phyloP scores from a whole-genome alignment of 352 stramenopile genomes.

The Pythium vanterpoolii region DNA sequence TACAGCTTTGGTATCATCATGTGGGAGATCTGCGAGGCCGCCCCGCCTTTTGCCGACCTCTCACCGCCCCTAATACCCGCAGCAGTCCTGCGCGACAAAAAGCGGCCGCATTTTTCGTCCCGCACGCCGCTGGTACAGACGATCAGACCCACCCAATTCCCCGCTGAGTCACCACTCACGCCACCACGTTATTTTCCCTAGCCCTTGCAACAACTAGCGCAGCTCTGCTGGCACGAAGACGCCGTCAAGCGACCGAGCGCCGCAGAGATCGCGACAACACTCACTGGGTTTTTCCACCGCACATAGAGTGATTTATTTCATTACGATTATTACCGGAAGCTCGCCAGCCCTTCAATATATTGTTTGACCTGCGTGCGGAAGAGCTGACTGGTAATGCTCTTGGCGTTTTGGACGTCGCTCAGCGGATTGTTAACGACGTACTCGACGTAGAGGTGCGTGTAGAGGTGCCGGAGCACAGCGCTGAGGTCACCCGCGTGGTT shows the following conservation, averaged over 20 bases:
- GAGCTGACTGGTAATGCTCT: slow-evolving; percentile 74
- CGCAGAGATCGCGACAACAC: slow-evolving; percentile 33
- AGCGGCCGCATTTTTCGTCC: slow-evolving; percentile 51
- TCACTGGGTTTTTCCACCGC: slow-evolving; percentile 47
- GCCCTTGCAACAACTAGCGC: slow-evolving; percentile 60
- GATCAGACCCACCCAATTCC: neutral
- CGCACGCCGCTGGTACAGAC: slow-evolving; percentile 33
- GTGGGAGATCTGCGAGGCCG: slow-evolving; percentile 75
- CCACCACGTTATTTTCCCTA: slow-evolving; percentile 11
- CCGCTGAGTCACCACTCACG: neutral
- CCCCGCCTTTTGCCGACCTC: slow-evolving; percentile 60
- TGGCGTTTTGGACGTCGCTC: slow-evolving; percentile 67
- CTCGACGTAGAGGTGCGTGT: slow-evolving; percentile 88
- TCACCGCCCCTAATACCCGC: slow-evolving; percentile 52
- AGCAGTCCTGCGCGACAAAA: slow-evolving; percentile 63
- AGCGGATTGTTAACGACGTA: slow-evolving; percentile 89
- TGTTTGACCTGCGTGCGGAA: slow-evolving; percentile 69
- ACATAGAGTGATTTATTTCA: slow-evolving; percentile 3
- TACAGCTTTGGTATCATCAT: slow-evolving; percentile 82
- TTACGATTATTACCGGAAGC: slow-evolving; percentile 46
- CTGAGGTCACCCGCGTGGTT: slow-evolving; percentile 82
- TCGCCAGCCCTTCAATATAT: slow-evolving; percentile 72
- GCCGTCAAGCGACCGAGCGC: slow-evolving; percentile 42
- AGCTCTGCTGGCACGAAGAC: slow-evolving; percentile 66
- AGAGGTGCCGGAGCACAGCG: slow-evolving; percentile 82